Evolutionary conservation across 202 grass and related monocot species (phyloP).

Genomic region (Eragrostis tef): DNA sequence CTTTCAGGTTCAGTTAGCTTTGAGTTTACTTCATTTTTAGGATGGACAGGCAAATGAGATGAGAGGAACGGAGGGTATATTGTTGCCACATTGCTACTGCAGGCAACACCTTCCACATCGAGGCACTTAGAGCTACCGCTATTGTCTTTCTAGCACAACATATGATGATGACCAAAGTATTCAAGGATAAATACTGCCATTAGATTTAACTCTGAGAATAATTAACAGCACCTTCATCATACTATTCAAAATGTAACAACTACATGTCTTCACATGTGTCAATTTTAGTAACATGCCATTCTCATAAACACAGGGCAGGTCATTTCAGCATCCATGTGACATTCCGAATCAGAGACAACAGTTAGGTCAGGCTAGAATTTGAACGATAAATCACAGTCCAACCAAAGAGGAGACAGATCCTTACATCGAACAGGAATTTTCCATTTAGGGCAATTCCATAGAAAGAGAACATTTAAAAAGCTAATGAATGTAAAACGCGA

Average conservation of each 20-base stretch:
- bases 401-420: background rate
- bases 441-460: background rate
- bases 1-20: too few relatives aligned
- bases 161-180: too few relatives aligned
- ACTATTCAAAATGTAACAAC: slow-evolving; percentile 10
- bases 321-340: background rate
- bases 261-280: background rate
- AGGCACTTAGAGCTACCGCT: too few relatives aligned
- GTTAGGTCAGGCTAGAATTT: background rate
- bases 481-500: background rate
- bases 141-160: too few relatives aligned
- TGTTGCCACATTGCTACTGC: too few relatives aligned
- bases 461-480: background rate
- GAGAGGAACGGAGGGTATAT: too few relatives aligned
- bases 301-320: background rate
- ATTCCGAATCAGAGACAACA: background rate
- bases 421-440: background rate
- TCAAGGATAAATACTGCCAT: too few relatives aligned
- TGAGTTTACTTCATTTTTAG: too few relatives aligned
- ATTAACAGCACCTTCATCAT: background rate
- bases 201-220: too few relatives aligned
- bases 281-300: background rate
- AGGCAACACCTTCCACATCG: too few relatives aligned
- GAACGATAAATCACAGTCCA: background rate
- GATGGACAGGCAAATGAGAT: too few relatives aligned